phyloP scores from a whole-genome alignment of 805 yeast species.

The Candida cerambycidarum region DNA sequence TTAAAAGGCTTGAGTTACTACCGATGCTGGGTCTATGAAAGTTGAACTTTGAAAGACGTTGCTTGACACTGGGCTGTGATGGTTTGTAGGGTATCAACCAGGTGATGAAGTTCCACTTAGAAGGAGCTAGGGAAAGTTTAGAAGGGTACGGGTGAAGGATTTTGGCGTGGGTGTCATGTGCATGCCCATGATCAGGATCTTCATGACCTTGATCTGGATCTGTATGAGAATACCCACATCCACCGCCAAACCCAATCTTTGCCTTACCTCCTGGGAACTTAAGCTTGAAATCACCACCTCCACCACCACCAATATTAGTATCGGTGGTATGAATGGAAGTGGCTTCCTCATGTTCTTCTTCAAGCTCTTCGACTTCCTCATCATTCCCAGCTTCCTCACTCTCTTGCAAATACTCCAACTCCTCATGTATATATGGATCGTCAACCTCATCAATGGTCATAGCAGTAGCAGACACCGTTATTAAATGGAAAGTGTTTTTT shows the following conservation, averaged over 20 bases:
- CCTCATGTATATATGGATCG: background rate
- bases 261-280: constrained; percentile 23
- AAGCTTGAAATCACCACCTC: constrained; percentile 23
- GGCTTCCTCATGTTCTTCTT: no score
- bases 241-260: constrained; percentile 30
- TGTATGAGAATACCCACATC: constrained; percentile 23
- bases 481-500: constrained; percentile 36
- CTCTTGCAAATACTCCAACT: background rate
- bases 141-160: no score
- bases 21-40: constrained; percentile 8
- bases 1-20: constrained; percentile 4
- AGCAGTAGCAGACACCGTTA: constrained; percentile 27
- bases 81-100: constrained; percentile 14
- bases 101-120: constrained; percentile 4
- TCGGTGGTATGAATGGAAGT: constrained; percentile 13
- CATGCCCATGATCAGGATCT: constrained; percentile 7
- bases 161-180: no score
- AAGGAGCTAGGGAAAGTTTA: no score
- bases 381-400: background rate
- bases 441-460: constrained; percentile 13
- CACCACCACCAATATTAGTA: constrained; percentile 26
- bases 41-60: constrained; percentile 11
- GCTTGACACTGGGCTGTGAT: constrained; percentile 7
- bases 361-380: no score
- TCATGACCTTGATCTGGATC: background rate